Conservation (phyloP, 176 grass and related monocot genomes). For the barley (Hordeum vulgare) region DNA sequence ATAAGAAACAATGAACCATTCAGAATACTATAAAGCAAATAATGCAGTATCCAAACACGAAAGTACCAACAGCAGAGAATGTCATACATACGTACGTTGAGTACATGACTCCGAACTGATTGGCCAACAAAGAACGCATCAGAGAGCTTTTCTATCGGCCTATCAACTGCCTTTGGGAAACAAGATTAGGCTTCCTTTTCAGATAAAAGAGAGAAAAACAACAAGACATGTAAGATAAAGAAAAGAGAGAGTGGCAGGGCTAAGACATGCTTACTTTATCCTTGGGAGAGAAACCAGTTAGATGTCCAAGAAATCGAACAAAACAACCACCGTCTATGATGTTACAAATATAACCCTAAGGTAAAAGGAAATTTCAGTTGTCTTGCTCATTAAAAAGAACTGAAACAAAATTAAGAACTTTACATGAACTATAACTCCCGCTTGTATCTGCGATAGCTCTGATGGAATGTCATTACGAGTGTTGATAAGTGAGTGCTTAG, state of each 20-base stretch:
- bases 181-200: slow-evolving; percentile 30
- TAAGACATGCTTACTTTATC: slow-evolving; percentile 63
- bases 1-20: slow-evolving; percentile 6
- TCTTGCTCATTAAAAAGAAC: not conserved
- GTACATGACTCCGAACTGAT: slow-evolving; percentile 73
- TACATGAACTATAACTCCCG: slow-evolving; percentile 63
- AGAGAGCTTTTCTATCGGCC: slow-evolving; percentile 49
- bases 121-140: slow-evolving; percentile 79
- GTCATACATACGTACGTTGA: slow-evolving; percentile 62
- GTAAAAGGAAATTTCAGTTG: slow-evolving; percentile 21
- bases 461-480: slow-evolving; percentile 63
- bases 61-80: slow-evolving; percentile 9
- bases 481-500: slow-evolving; percentile 77
- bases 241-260: not conserved
- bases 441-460: slow-evolving; percentile 51
- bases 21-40: not conserved
- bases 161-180: slow-evolving; percentile 70
- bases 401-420: slow-evolving; percentile 14
- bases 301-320: slow-evolving; percentile 86
- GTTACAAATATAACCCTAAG: slow-evolving; percentile 89
- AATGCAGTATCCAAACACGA: not conserved
- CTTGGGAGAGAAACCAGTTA: slow-evolving; percentile 93
- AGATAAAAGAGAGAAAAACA: not conserved
- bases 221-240: slow-evolving; percentile 22
- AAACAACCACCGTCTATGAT: slow-evolving; percentile 95